Evolutionary conservation across 225 moss, liverwort and hornwort species (phyloP), one percentile per base, ranked within the genome.

Genomic region (Sphagnum contortum): DNA sequence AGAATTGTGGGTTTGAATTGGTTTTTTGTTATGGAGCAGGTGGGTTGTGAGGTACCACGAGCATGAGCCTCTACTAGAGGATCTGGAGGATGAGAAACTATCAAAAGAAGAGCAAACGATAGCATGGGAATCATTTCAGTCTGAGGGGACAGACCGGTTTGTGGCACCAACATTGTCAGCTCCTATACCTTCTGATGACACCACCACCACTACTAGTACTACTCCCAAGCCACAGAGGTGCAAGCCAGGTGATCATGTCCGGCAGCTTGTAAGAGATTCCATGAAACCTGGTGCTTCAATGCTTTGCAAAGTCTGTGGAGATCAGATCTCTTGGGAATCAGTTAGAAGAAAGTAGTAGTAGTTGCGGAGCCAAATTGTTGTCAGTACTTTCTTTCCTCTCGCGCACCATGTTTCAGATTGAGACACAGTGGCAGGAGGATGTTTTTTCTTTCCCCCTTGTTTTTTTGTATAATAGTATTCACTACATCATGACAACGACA

Each of bases 31-130:
- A 47, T 66, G 67, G 65, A 46, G 59, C 72, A 98, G 98, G 72
- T 98, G 93, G 93, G 78, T 98, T 47, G 83, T 80, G 60, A 76
- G 89, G 69, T 98, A 98, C 65, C 98, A 91, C 72, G 91, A 98
- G 72, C 93, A 98, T 66, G 98, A 98, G 57, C 88, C 98, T 11
- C 79, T 98, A 44, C 61, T 98, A 69, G 89, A 89, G 71, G 90
- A 98, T 66, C 75, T 78, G 77, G 93, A 93, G 64, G 91, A 89
- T 6, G 98, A 98, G 70, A 91, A 80, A 61, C 87, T 98, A 12
- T 83, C 86, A n/a, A 77, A 68, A 64, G 98, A 98, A 70, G 98
- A 98, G 72, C 85, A 83, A 69, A 50, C 71, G 1, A 64, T 67
- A 64, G 93, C 91, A 10, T 98, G 93, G 98, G 87, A 91, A 55